Percentiles rank a stretch among this genome's conserved stretches.
Evolutionary conservation across 306 rosid species (phyloP).

Genomic region (Quercus parvula): DNA sequence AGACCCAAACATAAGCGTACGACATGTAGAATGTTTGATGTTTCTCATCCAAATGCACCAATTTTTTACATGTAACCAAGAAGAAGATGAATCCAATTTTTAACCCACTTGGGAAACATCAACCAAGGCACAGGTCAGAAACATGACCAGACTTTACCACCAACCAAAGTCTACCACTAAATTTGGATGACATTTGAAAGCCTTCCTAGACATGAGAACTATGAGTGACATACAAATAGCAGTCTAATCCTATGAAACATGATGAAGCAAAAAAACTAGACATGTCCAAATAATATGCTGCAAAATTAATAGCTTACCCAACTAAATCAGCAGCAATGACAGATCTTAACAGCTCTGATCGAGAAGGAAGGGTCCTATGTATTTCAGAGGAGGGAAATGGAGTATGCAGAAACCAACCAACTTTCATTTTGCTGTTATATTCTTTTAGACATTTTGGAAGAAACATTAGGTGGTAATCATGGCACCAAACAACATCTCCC

Average conservation of each 20-base stretch:
- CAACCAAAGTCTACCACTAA: background rate
- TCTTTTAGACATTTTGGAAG: constrained; percentile 91
- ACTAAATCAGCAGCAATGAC: constrained; percentile 96
- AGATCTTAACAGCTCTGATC: constrained; percentile 80
- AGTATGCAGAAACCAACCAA: constrained; percentile 98
- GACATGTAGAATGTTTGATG: background rate
- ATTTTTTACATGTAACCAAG: background rate
- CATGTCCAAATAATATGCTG: constrained; percentile 4
- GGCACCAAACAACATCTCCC: constrained; percentile 97
- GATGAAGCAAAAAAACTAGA: background rate
- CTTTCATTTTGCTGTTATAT: constrained; percentile 73
- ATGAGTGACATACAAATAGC: background rate
- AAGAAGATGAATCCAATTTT: background rate
- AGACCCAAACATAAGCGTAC: background rate
- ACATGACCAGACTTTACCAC: background rate
- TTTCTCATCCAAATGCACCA: background rate
- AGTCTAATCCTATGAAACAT: background rate
- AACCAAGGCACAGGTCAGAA: background rate
- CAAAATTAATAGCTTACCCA: constrained; percentile 60
- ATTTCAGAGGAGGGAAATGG: constrained; percentile 99
- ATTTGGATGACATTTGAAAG: background rate
- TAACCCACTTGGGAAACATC: background rate
- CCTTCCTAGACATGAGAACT: background rate
- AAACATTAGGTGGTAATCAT: constrained; percentile 95
- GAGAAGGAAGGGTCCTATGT: constrained; percentile 87